Evolutionary conservation across 2,329 filamentous ascomycete species (phyloP).

Genomic region (Hypoxylon sp.): DNA sequence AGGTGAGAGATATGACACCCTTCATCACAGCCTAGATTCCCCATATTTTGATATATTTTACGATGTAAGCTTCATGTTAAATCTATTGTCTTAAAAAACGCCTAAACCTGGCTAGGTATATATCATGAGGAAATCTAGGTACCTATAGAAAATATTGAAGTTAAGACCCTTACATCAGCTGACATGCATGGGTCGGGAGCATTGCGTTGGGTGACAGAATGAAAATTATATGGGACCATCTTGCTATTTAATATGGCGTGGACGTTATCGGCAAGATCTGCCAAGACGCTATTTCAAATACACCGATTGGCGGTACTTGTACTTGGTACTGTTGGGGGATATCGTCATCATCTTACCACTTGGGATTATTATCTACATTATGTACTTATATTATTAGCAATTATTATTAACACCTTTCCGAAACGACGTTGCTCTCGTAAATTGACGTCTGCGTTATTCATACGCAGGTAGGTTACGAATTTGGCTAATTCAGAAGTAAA

Average conservation of each 20-base stretch:
- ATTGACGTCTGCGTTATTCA: constrained; percentile 3
- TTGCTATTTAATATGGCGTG: constrained; percentile 13
- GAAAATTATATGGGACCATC: constrained; percentile 17
- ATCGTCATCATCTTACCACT: constrained; percentile 35
- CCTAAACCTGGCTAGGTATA: background rate
- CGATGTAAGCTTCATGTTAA: background rate
- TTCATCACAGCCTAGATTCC: background rate
- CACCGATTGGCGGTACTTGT: constrained; percentile 18
- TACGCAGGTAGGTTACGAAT: background rate
- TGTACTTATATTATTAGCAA: constrained; percentile 4
- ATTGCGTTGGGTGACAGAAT: constrained; percentile 13
- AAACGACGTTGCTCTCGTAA: constrained; percentile 9
- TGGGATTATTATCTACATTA: background rate
- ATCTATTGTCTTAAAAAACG: constrained; percentile 3
- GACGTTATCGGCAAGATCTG: constrained; percentile 43
- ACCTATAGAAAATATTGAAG: background rate
- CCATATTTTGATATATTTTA: constrained; percentile 3
- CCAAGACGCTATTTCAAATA: constrained; percentile 44
- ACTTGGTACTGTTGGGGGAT: constrained; percentile 27
- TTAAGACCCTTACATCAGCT: constrained; percentile 18
- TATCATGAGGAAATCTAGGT: constrained; percentile 1
- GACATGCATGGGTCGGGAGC: constrained; percentile 16
- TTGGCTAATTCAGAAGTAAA: background rate
- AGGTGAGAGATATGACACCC: constrained; percentile 33
- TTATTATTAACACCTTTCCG: constrained; percentile 11